Evolutionary conservation across 1,284 basidiomycete genomes (phyloP).

Genomic region (Entoloma clypeatum): DNA sequence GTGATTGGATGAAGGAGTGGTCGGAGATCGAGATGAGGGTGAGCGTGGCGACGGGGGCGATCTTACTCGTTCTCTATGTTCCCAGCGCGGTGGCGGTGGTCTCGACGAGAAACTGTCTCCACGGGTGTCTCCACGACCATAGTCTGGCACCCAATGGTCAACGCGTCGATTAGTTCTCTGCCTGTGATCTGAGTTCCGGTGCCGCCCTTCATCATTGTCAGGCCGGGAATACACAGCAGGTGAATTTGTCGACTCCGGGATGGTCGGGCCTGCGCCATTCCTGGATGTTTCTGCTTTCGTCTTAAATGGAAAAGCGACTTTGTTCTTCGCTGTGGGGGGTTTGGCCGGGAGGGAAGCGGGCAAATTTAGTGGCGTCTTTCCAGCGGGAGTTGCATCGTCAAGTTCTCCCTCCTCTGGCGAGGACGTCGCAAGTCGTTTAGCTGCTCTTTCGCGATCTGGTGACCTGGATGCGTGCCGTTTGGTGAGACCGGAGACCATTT

Average conservation of each 20-base stretch:
- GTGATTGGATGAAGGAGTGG: conserved; percentile 30
- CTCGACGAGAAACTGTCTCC: conserved; percentile 21
- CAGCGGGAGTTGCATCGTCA: conserved; percentile 38
- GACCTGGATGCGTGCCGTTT: conserved; percentile 58
- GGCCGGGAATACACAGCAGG: conserved; percentile 40
- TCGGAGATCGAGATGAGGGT: conserved; percentile 33
- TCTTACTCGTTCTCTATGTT: conserved; percentile 29
- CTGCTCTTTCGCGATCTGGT: conserved; percentile 41
- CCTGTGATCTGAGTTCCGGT: conserved; percentile 29
- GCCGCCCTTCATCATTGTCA: conserved; percentile 41
- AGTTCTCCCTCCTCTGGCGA: conserved; percentile 79
- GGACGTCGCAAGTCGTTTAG: conserved; percentile 57
- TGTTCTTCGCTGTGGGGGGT: conserved; percentile 32
- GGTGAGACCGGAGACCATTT: conserved; percentile 32
- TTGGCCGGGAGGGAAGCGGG: conserved; percentile 26
- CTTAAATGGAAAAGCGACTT: conserved; percentile 74
- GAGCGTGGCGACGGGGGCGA: conserved; percentile 29
- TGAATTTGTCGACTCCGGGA: conserved; percentile 19
- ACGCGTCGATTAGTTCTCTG: conserved; percentile 13
- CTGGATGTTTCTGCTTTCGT: conserved; percentile 37
- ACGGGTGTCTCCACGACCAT: conserved; percentile 18
- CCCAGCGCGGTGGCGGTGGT: conserved; percentile 16
- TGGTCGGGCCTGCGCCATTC: conserved; percentile 8
- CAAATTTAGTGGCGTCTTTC: conserved; percentile 20
- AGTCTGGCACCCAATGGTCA: conserved; percentile 34